Evolutionary conservation across 129 eudicot species (phyloP).

Genomic region (Escallonia herrerae): DNA sequence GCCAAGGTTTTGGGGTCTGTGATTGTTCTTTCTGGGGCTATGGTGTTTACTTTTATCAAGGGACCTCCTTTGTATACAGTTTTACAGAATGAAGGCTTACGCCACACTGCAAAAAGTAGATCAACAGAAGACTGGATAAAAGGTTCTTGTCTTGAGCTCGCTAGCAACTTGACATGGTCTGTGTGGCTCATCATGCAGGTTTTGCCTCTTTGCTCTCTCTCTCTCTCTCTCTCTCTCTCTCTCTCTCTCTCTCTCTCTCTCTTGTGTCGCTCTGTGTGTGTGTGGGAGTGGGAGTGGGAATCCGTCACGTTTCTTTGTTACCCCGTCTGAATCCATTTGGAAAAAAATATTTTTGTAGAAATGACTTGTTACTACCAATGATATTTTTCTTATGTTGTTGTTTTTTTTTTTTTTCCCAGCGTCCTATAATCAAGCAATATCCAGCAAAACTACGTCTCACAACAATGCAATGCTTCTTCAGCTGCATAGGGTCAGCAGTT

Average conservation of each 20-base stretch:
- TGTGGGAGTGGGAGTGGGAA: too few species aligned
- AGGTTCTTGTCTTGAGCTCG: conserved; percentile 12
- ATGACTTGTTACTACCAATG: not conserved
- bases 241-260: too few species aligned
- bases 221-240: too few species aligned
- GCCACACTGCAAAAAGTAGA: not conserved
- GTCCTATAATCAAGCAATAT: conserved; percentile 18
- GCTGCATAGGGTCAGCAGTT: conserved; percentile 11
- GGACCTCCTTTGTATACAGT: conserved; percentile 15
- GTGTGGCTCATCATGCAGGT: conserved; percentile 28
- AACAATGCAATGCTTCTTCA: conserved; percentile 17
- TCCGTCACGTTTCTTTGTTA: too few species aligned
- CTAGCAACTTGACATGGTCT: conserved; percentile 1
- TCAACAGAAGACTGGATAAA: conserved; percentile 17
- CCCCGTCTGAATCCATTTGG: too few species aligned
- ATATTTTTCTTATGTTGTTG: not conserved
- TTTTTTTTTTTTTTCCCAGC: conserved; percentile 1
- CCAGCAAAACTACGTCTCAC: conserved; percentile 24
- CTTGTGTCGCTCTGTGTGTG: too few species aligned
- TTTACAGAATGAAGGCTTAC: not conserved
- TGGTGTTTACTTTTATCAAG: conserved; percentile 16
- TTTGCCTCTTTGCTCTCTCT: too few species aligned
- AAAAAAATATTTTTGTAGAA: too few species aligned
- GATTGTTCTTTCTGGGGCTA: conserved; percentile 15
- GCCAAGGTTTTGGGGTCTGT: conserved; percentile 16